Evolutionary conservation across 1,139 yeast genomes (phyloP).

Genomic region (Saccharomyces hybrid): DNA sequence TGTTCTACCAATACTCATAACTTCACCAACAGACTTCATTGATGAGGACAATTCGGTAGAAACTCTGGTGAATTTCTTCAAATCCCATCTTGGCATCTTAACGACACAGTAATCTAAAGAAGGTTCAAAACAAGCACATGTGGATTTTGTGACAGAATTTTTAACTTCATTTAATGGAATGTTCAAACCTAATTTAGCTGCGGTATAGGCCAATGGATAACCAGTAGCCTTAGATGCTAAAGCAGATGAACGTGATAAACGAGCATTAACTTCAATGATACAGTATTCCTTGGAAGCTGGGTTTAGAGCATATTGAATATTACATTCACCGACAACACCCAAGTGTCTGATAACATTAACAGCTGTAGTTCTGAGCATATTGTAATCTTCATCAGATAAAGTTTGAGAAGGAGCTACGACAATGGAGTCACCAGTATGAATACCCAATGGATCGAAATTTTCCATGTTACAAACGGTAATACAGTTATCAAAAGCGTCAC

Average conservation of each 20-base stretch:
- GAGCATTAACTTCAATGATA: conserved; percentile 95
- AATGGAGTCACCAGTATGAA: conserved; percentile 98
- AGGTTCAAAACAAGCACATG: conserved; percentile 97
- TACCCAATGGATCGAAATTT: conserved; percentile 96
- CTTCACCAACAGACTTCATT: conserved; percentile 99
- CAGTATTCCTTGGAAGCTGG: conserved; percentile 93
- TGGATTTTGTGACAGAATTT: conserved; percentile 89
- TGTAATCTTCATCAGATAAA: conserved; percentile 91
- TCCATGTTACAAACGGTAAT: conserved; percentile 99
- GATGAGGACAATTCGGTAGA: conserved; percentile 82
- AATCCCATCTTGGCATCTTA: conserved; percentile 98
- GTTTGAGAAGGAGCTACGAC: conserved; percentile 99
- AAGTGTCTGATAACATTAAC: conserved; percentile 94
- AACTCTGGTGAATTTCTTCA: conserved; percentile 90
- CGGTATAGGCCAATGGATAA: conserved; percentile 95
- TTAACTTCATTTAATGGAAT: conserved; percentile 87
- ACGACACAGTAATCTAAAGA: conserved; percentile 95
- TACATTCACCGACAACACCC: conserved; percentile 99
- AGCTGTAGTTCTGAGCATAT: conserved; percentile 96
- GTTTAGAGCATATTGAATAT: conserved; percentile 93
- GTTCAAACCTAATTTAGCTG: conserved; percentile 93
- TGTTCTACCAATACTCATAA: conserved; percentile 95
- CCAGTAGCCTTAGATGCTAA: conserved; percentile 98
- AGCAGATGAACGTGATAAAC: conserved; percentile 96
- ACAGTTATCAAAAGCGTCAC: conserved; percentile 96